Evolutionary conservation across 306 rosid genomes (phyloP), one percentile per base, ranked within the genome.

Genomic region (Trifolium repens): DNA sequence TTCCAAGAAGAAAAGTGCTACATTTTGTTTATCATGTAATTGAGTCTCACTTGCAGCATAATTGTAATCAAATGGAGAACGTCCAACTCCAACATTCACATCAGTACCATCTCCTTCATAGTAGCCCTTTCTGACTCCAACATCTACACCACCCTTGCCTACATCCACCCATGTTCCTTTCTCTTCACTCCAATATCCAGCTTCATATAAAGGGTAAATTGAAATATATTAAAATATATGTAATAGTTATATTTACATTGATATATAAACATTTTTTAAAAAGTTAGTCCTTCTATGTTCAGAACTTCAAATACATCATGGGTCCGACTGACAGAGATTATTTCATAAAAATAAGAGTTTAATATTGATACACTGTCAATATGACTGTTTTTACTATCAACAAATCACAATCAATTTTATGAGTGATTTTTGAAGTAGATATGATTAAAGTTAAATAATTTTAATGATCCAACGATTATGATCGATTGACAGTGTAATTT

Each of bases 1-100:
- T 75, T 91, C 91, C 42, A 91, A 53, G 87, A 94, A 94, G 87
- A 94, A 94, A 0, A 94, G 32, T 15, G 93, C 96, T 5, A 67
- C 83, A 1, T 82, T 88, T 7, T 89, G 96, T 26, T 86, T 75
- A 35, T 87, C 85, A 17, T 86, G 94, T 15, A 91, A 81, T 76
- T 87, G 61, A 55, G 61, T 55, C 61, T 22, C 80, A 2, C 27
- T 67, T 4, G 80, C 80, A 1, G 80, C 73, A 27, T 76, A 76
- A 4, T 0, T 4, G 22, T 76, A 76, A 54, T 9, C 0, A 27
- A 76, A 76, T 4, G 80, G 73, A 2, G 35, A 84, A 22, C 27
- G 61, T 55, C 61, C 61, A 55, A 55, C 0, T 3, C 67, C 67
- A 35, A 76, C 89, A 55, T 22, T 55, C 32, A 55, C 61, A 55